These are phyloP conservation scores for Trametes maxima DNA, from an alignment of 768 basidiomycete species.

Conservation along the genomic window DNA sequence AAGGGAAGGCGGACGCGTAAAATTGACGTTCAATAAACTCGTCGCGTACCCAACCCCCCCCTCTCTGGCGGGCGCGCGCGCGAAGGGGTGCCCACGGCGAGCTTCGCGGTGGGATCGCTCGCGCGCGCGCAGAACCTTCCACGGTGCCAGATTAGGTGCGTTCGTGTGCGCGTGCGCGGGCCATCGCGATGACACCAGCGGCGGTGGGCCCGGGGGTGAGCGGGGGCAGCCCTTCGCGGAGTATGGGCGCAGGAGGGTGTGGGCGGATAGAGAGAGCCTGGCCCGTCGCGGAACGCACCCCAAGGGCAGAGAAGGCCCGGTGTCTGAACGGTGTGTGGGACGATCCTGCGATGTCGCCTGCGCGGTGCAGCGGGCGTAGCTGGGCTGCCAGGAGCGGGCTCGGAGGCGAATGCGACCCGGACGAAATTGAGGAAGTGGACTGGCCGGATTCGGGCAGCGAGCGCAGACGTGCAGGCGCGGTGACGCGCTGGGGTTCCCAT, in stretches of 20 bases:
- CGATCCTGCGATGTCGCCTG: constrained; percentile 8
- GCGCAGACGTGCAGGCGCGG: not conserved
- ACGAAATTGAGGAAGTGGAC: not conserved
- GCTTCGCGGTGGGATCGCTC: constrained; percentile 12
- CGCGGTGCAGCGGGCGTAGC: not conserved
- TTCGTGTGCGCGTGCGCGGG: not conserved
- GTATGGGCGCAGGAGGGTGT: not conserved
- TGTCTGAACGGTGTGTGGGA: constrained; percentile 18
- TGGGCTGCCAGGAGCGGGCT: constrained; percentile 8
- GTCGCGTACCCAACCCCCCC: not conserved
- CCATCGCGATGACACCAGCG: not conserved
- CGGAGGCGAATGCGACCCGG: not conserved
- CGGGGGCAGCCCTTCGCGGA: constrained; percentile 7
- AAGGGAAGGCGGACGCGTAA: constrained; percentile 15
- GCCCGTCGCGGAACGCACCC: constrained; percentile 18
- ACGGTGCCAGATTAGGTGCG: constrained; percentile 2
- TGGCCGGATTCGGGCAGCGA: not conserved
- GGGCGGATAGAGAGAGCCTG: constrained; percentile 7
- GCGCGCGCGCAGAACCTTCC: not conserved
- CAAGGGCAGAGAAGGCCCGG: constrained; percentile 17
- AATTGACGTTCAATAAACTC: constrained; percentile 16
- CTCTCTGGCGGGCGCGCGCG: no score
- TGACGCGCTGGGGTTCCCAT: constrained; percentile 14
- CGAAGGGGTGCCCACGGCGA: not conserved
- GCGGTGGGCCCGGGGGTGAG: not conserved